Evolutionary conservation across 2,329 filamentous ascomycete species (phyloP).

Genomic region (Drechslerella stenobrocha): DNA sequence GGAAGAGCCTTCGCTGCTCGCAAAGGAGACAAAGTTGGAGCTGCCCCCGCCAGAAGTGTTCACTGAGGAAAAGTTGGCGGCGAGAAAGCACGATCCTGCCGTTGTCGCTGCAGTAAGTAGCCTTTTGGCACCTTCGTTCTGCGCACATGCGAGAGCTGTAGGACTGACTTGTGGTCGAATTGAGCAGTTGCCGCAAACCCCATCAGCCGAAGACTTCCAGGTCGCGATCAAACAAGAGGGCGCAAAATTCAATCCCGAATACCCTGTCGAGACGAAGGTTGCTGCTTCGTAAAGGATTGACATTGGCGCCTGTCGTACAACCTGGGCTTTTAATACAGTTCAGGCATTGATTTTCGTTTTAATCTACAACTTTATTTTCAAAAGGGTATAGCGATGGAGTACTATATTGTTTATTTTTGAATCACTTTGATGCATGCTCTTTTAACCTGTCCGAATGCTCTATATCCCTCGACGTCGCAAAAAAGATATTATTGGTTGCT

Average conservation of each 20-base stretch:
- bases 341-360: slow-evolving; percentile 1
- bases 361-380: slow-evolving; percentile 3
- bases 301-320: too few species aligned
- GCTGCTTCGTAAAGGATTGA: too few species aligned
- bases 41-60: slow-evolving; percentile 9
- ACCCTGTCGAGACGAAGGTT: slow-evolving; percentile 36
- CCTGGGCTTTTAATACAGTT: background rate
- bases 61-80: slow-evolving; percentile 12
- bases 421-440: slow-evolving; percentile 1
- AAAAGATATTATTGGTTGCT: background rate
- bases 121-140: background rate
- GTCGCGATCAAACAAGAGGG: slow-evolving; percentile 36
- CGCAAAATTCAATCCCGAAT: slow-evolving; percentile 35
- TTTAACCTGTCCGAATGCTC: background rate
- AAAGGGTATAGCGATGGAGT: slow-evolving; percentile 39
- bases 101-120: slow-evolving; percentile 37
- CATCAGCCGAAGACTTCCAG: slow-evolving; percentile 39
- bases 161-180: background rate
- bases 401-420: slow-evolving; percentile 12
- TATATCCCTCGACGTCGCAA: background rate
- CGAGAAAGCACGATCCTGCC: slow-evolving; percentile 34
- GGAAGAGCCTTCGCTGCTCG: background rate
- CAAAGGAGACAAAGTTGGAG: slow-evolving; percentile 9
- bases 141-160: background rate
- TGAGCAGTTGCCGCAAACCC: slow-evolving; percentile 34